Conservation (phyloP, 2,329 filamentous ascomycete species). For the Colletotrichum sp. region DNA sequence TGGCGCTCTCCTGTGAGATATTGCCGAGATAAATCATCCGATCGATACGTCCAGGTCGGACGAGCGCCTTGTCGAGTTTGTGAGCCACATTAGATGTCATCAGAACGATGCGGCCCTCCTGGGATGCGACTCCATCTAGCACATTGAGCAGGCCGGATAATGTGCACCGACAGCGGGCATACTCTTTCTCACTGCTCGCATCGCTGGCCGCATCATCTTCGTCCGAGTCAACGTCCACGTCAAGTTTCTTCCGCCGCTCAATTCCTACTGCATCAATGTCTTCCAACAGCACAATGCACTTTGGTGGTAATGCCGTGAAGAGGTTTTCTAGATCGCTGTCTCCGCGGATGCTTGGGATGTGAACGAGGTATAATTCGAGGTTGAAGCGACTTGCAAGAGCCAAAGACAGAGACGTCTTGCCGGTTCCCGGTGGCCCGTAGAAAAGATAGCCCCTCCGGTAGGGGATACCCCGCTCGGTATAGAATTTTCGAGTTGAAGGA, state of each 20-base stretch:
- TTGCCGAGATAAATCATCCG: slow-evolving; percentile 69
- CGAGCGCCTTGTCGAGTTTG: slow-evolving; percentile 64
- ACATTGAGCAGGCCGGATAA: slow-evolving; percentile 71
- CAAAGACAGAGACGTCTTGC: slow-evolving; percentile 79
- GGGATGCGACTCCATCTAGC: slow-evolving; percentile 70
- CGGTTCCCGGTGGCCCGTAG: slow-evolving; percentile 75
- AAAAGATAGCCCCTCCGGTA: slow-evolving; percentile 77
- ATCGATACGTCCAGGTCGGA: slow-evolving; percentile 73
- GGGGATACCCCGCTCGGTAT: slow-evolving; percentile 74
- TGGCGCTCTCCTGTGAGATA: slow-evolving; percentile 41
- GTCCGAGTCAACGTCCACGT: slow-evolving; percentile 23
- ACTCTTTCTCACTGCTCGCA: neutral
- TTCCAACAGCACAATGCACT: slow-evolving; percentile 29
- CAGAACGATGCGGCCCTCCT: slow-evolving; percentile 70
- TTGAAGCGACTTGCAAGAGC: slow-evolving; percentile 73
- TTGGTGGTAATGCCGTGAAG: slow-evolving; percentile 29
- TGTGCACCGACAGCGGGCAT: slow-evolving; percentile 31
- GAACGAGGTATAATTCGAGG: slow-evolving; percentile 77
- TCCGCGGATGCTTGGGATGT: slow-evolving; percentile 55
- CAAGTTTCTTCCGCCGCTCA: slow-evolving; percentile 22
- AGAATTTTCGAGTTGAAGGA: slow-evolving; percentile 64
- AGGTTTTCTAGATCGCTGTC: slow-evolving; percentile 34
- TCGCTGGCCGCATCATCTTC: slow-evolving; percentile 26
- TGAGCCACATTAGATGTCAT: slow-evolving; percentile 75
- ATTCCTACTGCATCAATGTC: slow-evolving; percentile 28